Conservation (phyloP, 2,329 filamentous ascomycete species). For the Remersonia thermophila region DNA sequence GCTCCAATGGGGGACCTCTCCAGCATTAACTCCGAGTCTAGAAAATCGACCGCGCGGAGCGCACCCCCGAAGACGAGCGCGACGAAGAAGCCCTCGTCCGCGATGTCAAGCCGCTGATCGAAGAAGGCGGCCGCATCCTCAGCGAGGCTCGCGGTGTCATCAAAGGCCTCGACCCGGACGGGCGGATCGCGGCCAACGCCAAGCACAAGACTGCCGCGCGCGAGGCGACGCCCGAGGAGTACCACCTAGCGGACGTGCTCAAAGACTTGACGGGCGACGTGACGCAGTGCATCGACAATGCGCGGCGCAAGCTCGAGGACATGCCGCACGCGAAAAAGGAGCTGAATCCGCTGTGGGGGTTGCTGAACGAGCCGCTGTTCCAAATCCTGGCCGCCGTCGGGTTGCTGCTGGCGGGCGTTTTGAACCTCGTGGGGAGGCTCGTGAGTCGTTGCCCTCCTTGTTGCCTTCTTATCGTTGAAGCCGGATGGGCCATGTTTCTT, state of each 20-base stretch:
- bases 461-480: not conserved
- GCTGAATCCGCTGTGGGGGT: conserved; percentile 77
- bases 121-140: conserved; percentile 71
- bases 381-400: conserved; percentile 89
- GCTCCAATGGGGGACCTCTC: too few species aligned
- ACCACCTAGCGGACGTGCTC: conserved; percentile 69
- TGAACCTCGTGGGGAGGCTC: conserved; percentile 71
- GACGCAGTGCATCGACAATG: conserved; percentile 71
- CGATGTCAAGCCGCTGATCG: conserved; percentile 76
- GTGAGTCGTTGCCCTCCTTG: conserved; percentile 22
- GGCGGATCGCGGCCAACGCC: conserved; percentile 70
- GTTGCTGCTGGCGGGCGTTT: conserved; percentile 66
- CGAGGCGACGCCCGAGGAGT: conserved; percentile 69
- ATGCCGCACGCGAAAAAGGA: conserved; percentile 95
- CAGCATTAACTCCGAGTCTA: too few species aligned
- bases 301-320: conserved; percentile 79
- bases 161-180: conserved; percentile 79
- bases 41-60: conserved; percentile 69
- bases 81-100: conserved; percentile 84
- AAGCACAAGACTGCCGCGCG: conserved; percentile 66
- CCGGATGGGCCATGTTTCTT: too few species aligned
- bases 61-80: conserved; percentile 71
- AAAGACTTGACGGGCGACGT: conserved; percentile 79
- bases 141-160: conserved; percentile 79
- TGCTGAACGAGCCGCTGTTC: conserved; percentile 74